Base-by-base conservation (phyloP, 129 eudicot species). In the Lactuca saligna region DNA sequence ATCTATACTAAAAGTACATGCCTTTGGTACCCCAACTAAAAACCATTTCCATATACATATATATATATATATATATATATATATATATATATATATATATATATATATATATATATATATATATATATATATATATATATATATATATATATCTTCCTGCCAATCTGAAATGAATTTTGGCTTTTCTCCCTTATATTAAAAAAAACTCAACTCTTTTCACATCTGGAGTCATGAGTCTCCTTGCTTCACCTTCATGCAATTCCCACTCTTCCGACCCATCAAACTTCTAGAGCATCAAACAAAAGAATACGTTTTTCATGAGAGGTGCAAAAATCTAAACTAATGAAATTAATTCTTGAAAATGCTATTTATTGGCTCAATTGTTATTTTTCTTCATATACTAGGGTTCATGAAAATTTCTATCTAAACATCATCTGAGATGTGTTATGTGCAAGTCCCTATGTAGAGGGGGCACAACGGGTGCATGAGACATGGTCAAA, bases 151-250 rank as follows among this genome's bases (percentile, higher is more conserved):
- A 4, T 53, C 17, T 32, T 33, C 50, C 2, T 53, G 17, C 61
- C 61, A 15, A 34, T 37, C 51, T 51, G 53, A 32, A 67, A 33
- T 61, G 3, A 67, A 50, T 14, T 16, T 15, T 9, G 20, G 35
- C 13, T 67, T 67, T 67, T 67, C 60, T 67, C 61, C 61, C 34
- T 51, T 51, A 8, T 53, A 4, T 15, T 35, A 51, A 33, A 35
- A 35, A 29, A 67, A 67, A 67, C 50, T 67, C 50, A 6, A 53
- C 50, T 16, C 61, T 51, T 34, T 53, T 67, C 61, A 34, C 11
- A 16, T 53, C 50, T n/a, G 10, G 49, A 67, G 34, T 51, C 10
- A 35, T n/a, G 61, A 67, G 34, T 17, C 33, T 38, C 11, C 6
- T 34, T 15, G 16, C 6, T 8, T 67, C 35, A 10, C 6, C 46